Evolutionary conservation across 2,329 filamentous ascomycete genomes (phyloP), one percentile per base, ranked within the genome.

Genomic region (Neophaeococcomyces aloes): DNA sequence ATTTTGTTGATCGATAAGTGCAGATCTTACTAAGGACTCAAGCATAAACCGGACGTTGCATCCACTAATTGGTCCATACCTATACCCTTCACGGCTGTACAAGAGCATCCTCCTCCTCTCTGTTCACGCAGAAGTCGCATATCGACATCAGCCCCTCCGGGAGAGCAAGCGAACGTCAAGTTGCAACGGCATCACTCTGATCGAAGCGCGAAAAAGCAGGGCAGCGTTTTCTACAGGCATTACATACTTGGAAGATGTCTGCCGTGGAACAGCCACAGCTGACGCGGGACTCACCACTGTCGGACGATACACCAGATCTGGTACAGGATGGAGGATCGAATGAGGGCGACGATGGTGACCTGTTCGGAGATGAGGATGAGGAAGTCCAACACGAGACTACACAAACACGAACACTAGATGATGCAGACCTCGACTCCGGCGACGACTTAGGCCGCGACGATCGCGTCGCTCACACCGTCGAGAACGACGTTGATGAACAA

Each of bases 371-470:
- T 31, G 66, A 61, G 11, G 65, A 64, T n/a, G 66, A 69, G 25
- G 64, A 61, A 10, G 18, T 37, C 8, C 36, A 42, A 18, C 37
- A 13, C 29, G 42, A 49, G 38, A 34, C 13, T 14, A 25, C 14
- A 39, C 32, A 48, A 15, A 54, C 62, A 45, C 70, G 72, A 47
- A 68, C 65, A 49, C 64, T 80, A 10, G 74, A 79, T 46, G 76
- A 80, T 55, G 69, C 73, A 48, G 74, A 79, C 42, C 68, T 81
- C 30, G 77, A 80, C 56, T 80, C 76, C 8, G 76, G 74, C 33
- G 77, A 81, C 53, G 77, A 81, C 52, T 67, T 74, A 49, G 72
- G 65, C 33, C 69, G 76, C 34, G 61, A 64, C 47, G 76, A 80
- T 56, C 69, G 76, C 27, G 57, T 61, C 11, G 65, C 56, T 5